Base-by-base conservation (phyloP, 768 basidiomycete genomes). In the Boletus edulis region DNA sequence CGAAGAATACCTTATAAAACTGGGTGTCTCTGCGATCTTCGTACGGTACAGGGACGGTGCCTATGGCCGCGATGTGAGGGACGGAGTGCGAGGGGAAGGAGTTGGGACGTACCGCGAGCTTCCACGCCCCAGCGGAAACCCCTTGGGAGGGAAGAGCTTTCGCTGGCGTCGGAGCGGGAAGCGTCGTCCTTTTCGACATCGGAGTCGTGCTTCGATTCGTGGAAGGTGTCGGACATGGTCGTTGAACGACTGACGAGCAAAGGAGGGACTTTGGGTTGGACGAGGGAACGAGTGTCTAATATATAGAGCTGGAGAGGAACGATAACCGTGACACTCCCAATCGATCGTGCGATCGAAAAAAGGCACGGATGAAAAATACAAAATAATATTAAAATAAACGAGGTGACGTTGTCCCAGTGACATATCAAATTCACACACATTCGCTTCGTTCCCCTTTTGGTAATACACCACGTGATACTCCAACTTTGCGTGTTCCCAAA, bases 1-100 rank as follows among this genome's bases (percentile, higher is more conserved):
- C 75, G 62, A 85, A 84, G 73, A 87, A 87, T 61, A 86, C 69
- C 56, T 87, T 84, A 61, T 80, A 81, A 48, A 81, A 77, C 44
- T 80, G 78, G n/a, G 72, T 78, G 61, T 87, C 86, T 10, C 63
- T 75, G 44, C 85, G 78, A 41, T 80, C 72, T 27, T 78, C 78
- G 2, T 67, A 59, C 1, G 78, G 66, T 2, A 82, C 78, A 4
- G 86, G 86, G 18, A 77, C 67, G 22, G 82, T 85, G 0, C 85
- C 84, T 71, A 18, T 11, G 47, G 32, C 3, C 3, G 47, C 4
- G 6, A 27, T 34, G 44, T 55, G 56, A 52, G 35, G 18, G 39
- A 8, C 1, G 2, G 32, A 12, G 0, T 1, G 46, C 1, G 14
- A 14, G 0, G 10, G 3, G 20, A 13, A 48, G 0, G n/a, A 2